These are phyloP conservation scores for Pinus albicaulis DNA, from an alignment of 75 land plant species.

Conservation along the genomic window DNA sequence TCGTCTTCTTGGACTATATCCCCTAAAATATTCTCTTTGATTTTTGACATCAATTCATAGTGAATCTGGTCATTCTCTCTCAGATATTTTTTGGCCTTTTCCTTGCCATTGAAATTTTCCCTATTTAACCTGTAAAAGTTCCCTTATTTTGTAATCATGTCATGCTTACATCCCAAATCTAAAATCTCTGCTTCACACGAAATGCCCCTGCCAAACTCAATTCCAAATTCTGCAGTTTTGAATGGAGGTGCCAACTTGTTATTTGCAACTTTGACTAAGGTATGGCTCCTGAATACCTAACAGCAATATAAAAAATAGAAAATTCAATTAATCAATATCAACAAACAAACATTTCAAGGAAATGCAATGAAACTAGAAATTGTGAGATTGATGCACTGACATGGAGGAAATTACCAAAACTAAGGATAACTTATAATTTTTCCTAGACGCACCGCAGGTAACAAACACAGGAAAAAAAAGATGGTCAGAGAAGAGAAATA, in stretches of 20 bases:
- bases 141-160: constrained; percentile 49
- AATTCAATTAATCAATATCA: background rate
- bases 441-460: background rate
- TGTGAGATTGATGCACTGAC: background rate
- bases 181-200: constrained; percentile 69
- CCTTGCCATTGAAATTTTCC: constrained; percentile 48
- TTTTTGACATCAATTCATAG: constrained; percentile 41
- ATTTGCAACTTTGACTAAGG: constrained; percentile 68
- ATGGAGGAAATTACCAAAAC: background rate
- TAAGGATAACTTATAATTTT: background rate
- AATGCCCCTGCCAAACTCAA: constrained; percentile 94
- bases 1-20: background rate
- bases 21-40: constrained; percentile 28
- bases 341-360: background rate
- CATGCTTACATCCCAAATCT: constrained; percentile 70
- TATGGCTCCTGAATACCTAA: constrained; percentile 68
- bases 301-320: background rate
- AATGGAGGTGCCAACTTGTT: constrained; percentile 92
- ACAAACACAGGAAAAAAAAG: background rate
- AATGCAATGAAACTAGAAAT: background rate
- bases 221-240: constrained; percentile 71
- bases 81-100: constrained; percentile 42
- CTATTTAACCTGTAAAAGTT: constrained; percentile 21
- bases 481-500: background rate
- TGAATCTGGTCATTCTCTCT: constrained; percentile 25